Percentiles rank a stretch among this genome's conserved stretches.
phyloP scores from a whole-genome alignment of 192 early-diverging fungal species.

The Rhizophagus sp. region DNA sequence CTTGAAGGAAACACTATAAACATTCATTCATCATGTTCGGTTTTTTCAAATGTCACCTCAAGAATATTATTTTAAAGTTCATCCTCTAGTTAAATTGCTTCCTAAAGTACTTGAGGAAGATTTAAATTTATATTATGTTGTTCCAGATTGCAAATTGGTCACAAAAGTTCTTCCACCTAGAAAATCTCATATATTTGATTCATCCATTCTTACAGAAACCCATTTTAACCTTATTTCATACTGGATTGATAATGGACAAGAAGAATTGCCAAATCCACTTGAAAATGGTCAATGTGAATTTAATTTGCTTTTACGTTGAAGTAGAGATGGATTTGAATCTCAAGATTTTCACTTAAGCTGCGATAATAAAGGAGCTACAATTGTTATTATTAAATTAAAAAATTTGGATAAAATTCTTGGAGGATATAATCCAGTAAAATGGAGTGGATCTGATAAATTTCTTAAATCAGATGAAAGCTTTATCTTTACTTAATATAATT shows the following conservation, averaged over 20 bases:
- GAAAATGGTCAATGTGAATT: background rate
- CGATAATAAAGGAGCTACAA: conserved; percentile 11
- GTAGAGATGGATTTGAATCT: conserved; percentile 1
- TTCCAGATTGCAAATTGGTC: background rate
- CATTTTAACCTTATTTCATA: conserved; percentile 3
- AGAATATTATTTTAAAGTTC: conserved; percentile 11
- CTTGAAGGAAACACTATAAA: background rate
- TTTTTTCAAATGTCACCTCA: conserved; percentile 1
- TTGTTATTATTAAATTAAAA: background rate
- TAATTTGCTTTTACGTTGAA: conserved; percentile 23
- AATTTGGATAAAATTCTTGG: background rate
- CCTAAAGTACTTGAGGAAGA: conserved; percentile 12
- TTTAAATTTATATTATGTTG: background rate
- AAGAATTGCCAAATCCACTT: background rate
- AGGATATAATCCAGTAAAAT: conserved; percentile 16
- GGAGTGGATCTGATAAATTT: background rate
- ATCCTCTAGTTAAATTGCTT: conserved; percentile 3
- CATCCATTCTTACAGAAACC: background rate
- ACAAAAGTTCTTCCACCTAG: background rate
- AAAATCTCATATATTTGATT: background rate
- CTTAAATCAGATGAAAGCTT: background rate
- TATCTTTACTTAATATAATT: background rate
- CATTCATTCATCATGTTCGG: background rate
- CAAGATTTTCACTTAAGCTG: conserved; percentile 3
- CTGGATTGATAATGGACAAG: conserved; percentile 11